Evolutionary conservation across 768 basidiomycete species (phyloP).

Genomic region (Boletales sp.): DNA sequence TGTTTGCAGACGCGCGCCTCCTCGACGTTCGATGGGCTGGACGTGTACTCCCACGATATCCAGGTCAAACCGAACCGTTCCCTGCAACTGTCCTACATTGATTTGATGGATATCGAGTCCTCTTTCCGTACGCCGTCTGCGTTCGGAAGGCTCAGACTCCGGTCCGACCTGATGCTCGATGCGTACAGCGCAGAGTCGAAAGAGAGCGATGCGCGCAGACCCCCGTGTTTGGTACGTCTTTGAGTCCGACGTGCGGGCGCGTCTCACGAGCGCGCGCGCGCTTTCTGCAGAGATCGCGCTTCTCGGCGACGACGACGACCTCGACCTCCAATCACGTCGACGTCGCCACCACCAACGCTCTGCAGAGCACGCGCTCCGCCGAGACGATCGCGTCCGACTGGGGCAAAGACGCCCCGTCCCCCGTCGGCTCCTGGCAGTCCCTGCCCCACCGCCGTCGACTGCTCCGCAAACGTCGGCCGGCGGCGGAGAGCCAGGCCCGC

Average conservation of each 20-base stretch:
- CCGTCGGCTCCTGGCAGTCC: conserved; percentile 19
- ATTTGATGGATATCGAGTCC: conserved; percentile 20
- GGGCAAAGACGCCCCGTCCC: conserved; percentile 7
- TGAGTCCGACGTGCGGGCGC: background rate
- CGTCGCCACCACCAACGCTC: background rate
- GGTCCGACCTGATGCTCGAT: conserved; percentile 22
- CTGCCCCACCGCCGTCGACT: conserved; percentile 23
- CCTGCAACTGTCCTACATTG: conserved; percentile 17
- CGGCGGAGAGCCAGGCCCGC: conserved; percentile 3
- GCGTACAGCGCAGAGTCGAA: conserved; percentile 9
- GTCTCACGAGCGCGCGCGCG: background rate
- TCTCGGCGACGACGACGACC: conserved; percentile 31
- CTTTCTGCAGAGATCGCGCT: conserved; percentile 29
- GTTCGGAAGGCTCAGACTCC: conserved; percentile 14
- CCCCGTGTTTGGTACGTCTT: conserved; percentile 15
- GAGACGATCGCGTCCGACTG: conserved; percentile 1
- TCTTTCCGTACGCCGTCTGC: conserved; percentile 10
- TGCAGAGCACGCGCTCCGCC: background rate
- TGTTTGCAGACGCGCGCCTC: conserved; percentile 24
- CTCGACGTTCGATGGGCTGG: conserved; percentile 29
- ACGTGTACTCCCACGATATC: conserved; percentile 28
- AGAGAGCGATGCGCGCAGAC: conserved; percentile 10
- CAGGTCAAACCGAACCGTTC: conserved; percentile 13
- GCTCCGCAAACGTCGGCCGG: conserved; percentile 29
- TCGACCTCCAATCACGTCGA: conserved; percentile 32